Base-by-base conservation (phyloP, 2,329 filamentous ascomycete species). In the Coniochaeta pulveracea region DNA sequence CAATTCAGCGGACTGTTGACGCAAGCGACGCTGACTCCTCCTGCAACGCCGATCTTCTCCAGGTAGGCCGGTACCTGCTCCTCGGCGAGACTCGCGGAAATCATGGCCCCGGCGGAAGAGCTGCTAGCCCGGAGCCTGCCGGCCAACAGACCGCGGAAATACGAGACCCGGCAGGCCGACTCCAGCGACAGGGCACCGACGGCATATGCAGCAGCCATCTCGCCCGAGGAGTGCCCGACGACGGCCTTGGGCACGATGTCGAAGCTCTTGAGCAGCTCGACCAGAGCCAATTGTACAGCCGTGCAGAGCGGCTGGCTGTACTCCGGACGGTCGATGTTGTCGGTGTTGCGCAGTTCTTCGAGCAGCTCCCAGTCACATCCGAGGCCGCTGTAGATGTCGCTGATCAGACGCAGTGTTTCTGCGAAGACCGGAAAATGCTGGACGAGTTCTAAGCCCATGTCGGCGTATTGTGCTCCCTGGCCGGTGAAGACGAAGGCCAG, bases 151-250 rank as follows among this genome's bases (percentile, higher is more conserved):
- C 55, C 56, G 7, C 57, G 47, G 25, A 42, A 47, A 33, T 52
- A 58, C 3, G 57, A 47, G 2, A 53, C 40, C 19, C 46, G 52
- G 37, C 49, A 54, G 3, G 56, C 55, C 2, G 49, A 42, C 1
- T 27, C 2, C 6, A 47, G 33, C 1, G 44, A 43, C 19, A 55
- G 26, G 1, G 46, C 47, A 2, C 49, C 50, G 11, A 43, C 38
- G 2, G 51, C 42, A 17, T 51, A 59, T 12, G 54, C 56, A 3
- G 56, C 56, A 0, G 55, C 56, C 22, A 58, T 56, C 24, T 60
- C 24, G 5, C 34, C 34, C 2, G 34, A 34, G 10, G 35, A 38
- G 36, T 40, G 38, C 3, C 38, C 38, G 12, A 37, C 26, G 10
- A 34, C 33, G 6, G 26, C 35, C n/a, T 23, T 19, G 2, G 39